A percentile compares a stretch with the other conserved stretches of the same genome.
Conservation (phyloP, 805 yeast genomes). For the Starmerella ratchasimensis region DNA sequence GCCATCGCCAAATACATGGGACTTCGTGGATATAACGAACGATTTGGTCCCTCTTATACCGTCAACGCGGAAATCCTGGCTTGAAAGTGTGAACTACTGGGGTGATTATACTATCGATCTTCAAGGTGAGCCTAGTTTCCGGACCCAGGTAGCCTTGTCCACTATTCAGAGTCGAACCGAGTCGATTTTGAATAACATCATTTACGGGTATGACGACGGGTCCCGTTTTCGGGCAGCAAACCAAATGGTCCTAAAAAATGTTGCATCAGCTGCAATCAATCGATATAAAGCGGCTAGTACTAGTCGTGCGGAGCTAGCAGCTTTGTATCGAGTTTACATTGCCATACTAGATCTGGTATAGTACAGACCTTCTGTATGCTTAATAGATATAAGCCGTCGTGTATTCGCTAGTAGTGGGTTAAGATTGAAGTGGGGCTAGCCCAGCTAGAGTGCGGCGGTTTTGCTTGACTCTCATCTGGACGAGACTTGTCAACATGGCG, state of each 20-base stretch:
- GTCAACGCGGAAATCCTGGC: conserved; percentile 30
- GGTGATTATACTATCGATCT: conserved; percentile 58
- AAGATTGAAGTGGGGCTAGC: conserved; percentile 6
- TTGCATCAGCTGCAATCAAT: too few relatives aligned
- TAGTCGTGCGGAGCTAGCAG: background rate
- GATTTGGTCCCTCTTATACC: conserved; percentile 23
- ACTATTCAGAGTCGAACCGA: conserved; percentile 4
- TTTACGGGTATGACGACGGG: conserved; percentile 14
- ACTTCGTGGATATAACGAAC: conserved; percentile 48
- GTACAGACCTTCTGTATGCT: too few relatives aligned
- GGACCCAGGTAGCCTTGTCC: conserved; percentile 67
- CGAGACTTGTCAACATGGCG: conserved; percentile 33
- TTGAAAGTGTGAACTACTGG: conserved; percentile 42
- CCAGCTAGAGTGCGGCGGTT: conserved; percentile 9
- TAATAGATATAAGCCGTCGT: too few relatives aligned
- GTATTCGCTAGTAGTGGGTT: too few relatives aligned
- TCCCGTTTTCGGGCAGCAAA: too few relatives aligned
- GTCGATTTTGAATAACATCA: conserved; percentile 8
- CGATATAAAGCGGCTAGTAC: background rate
- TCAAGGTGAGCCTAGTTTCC: conserved; percentile 33
- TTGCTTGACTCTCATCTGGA: conserved; percentile 25
- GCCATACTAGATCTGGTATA: background rate
- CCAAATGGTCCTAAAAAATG: too few relatives aligned
- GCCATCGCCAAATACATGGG: conserved; percentile 51
- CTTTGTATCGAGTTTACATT: background rate